Percentiles rank a stretch among this genome's conserved stretches.
Evolutionary conservation across 2,329 filamentous ascomycete species (phyloP).

Genomic region (Talaromyces sp.): DNA sequence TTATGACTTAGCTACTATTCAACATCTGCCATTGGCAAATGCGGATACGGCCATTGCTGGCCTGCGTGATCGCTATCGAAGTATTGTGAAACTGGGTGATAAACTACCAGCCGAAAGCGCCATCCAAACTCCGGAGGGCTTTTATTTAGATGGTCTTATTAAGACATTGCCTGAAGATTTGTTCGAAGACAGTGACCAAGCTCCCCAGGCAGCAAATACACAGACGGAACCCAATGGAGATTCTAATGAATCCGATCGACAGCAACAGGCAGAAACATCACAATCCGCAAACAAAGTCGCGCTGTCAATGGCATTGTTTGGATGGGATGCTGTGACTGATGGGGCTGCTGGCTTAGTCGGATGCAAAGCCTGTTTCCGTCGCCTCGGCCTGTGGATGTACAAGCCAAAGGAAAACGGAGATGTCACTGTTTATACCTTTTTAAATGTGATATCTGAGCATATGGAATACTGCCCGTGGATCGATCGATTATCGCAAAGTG

Average conservation of each 20-base stretch:
- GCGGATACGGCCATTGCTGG: slow-evolving; percentile 60
- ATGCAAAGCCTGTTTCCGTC: slow-evolving; percentile 83
- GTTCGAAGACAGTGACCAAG: neutral
- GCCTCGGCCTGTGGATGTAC: slow-evolving; percentile 93
- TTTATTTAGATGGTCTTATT: slow-evolving; percentile 36
- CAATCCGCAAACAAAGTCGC: slow-evolving; percentile 61
- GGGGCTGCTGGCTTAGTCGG: slow-evolving; percentile 65
- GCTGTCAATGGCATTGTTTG: slow-evolving; percentile 69
- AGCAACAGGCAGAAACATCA: slow-evolving; percentile 13
- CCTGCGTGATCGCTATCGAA: slow-evolving; percentile 67
- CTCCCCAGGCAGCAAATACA: neutral
- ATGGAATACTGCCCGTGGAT: slow-evolving; percentile 85
- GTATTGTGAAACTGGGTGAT: slow-evolving; percentile 42
- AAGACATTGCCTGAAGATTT: slow-evolving; percentile 30
- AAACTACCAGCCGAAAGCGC: slow-evolving; percentile 37
- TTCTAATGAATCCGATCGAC: slow-evolving; percentile 1
- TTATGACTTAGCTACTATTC: slow-evolving; percentile 58
- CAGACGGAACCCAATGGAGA: neutral
- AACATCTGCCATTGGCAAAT: slow-evolving; percentile 67
- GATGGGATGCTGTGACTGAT: slow-evolving; percentile 66
- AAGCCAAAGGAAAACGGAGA: slow-evolving; percentile 67
- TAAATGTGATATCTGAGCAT: slow-evolving; percentile 73
- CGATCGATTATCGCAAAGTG: slow-evolving; percentile 64
- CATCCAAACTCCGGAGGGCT: slow-evolving; percentile 34
- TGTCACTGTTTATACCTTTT: slow-evolving; percentile 46